Evolutionary conservation across 2,329 filamentous ascomycete species (phyloP), one percentile per base, ranked within the genome.

Genomic region (Cucurbitaria berberidis): DNA sequence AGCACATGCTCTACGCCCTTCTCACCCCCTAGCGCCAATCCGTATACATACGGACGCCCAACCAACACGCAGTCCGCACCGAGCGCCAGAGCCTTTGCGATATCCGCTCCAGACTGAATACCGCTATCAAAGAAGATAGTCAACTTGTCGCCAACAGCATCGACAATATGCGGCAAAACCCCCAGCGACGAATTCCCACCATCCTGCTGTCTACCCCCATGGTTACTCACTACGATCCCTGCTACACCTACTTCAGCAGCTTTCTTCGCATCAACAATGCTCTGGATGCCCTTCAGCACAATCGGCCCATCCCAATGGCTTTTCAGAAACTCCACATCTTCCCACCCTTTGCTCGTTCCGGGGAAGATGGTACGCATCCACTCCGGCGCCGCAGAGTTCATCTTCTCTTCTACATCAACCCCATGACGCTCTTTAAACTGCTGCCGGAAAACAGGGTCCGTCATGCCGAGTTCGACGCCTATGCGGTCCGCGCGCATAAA

Each of bases 301-400:
- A 91, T 84, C 0, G 86, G 84, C 0, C 86, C 86, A 54, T 84
- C 78, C 84, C 86, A 89, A 52, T 86, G 69, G 61, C 82, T 75
- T 58, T 82, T 78, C 56, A 90, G 65, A 42, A 84, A 76, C n/a
- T 77, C 75, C 30, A 90, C 69, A 32, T 90, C 79, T 1, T 85
- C 81, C 88, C 87, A 90, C 0, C 78, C 77, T 60, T 84, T 84
- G 38, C 80, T 77, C 13, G 73, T 72, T 0, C 82, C 80, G 1
- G 81, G 80, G 40, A 67, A 69, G 1, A 65, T 62, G 5, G 60
- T 63, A 3, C 60, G 50, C 55, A 64, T 62, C 64, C 64, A 68
- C 19, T 64, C 64, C 3, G 54, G 48, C 8, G 62, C 64, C 30
- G 67, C 65, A 19, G 44, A 41, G 10, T 57, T 52, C 46, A 61